Evolutionary conservation across 2,329 filamentous ascomycete genomes (phyloP), one percentile per base, ranked within the genome.

Genomic region (Grosmannia serpens): DNA sequence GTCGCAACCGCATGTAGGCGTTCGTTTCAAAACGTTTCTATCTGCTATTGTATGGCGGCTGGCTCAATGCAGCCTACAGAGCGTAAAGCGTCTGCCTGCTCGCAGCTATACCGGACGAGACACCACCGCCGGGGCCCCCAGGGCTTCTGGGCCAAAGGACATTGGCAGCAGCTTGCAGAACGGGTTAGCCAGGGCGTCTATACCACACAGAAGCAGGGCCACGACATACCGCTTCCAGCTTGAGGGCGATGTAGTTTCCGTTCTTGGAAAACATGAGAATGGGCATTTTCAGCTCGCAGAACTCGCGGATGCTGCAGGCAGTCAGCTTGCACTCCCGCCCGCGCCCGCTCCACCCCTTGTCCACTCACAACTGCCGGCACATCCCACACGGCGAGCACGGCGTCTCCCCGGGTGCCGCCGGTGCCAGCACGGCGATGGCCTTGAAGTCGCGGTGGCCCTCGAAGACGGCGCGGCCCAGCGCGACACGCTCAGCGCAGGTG

Each of bases 401-500:
- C 33, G 24, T 44, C 17, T 54, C 35, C 9, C 83, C 82, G 3
- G 59, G 44, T 35, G 72, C 73, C 49, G 88, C 86, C 69, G 96
- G 88, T 7, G 91, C 95, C 8, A 88, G 82, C 4, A 99, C 91
- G 20, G 88, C 92, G 26, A 99, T 73, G 24, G 91, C 92, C 67
- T 83, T 85, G 73, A 95, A 89, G 33, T 65, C 67, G 8, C 63
- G 73, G 63, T 80, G 72, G 3, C 82, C 81, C 56, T 74, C 74
- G 8, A 83, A 81, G 6, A 96, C 82, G 26, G 92, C 92, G 46
- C 85, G 90, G 9, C 83, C 88, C 64, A 97, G 79, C 1, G 89
- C 91, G n/a, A 92, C 89, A 60, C 92, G 80, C 79, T 99, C 94
- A 17, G 94, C 94, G 71, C 94, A 97, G 3, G 89, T 95, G n/a